Conservation (phyloP, 176 grass and related monocot species). For the Ensete ventricosum region DNA sequence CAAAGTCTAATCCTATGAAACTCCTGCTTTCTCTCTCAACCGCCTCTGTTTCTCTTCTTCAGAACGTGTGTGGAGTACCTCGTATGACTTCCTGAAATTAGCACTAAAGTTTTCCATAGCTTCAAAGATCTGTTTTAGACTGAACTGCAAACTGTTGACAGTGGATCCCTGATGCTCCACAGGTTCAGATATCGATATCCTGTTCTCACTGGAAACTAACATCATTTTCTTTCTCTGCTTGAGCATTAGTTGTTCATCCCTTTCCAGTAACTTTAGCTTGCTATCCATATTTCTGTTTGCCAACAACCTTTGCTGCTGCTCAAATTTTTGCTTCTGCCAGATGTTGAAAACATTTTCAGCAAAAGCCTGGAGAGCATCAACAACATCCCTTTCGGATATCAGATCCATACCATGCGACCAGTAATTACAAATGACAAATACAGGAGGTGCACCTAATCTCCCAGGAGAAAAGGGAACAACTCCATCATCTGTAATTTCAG, state of each 20-base stretch:
- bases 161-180: slow-evolving; percentile 27
- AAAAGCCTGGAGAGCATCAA: slow-evolving; percentile 56
- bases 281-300: slow-evolving; percentile 67
- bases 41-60: slow-evolving; percentile 75
- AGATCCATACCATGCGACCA: slow-evolving; percentile 53
- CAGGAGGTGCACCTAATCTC: slow-evolving; percentile 65
- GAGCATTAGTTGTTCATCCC: slow-evolving; percentile 61
- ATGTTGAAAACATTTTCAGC: slow-evolving; percentile 42
- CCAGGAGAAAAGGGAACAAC: slow-evolving; percentile 81
- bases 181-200: slow-evolving; percentile 41
- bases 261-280: slow-evolving; percentile 60
- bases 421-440: slow-evolving; percentile 80
- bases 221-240: slow-evolving; percentile 77
- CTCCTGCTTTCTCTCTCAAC: slow-evolving; percentile 14
- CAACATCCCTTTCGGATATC: slow-evolving; percentile 59
- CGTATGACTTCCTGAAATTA: slow-evolving; percentile 44
- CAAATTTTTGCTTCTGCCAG: slow-evolving; percentile 56
- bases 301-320: slow-evolving; percentile 69
- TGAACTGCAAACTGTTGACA: slow-evolving; percentile 43
- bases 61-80: slow-evolving; percentile 33
- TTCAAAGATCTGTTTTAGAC: slow-evolving; percentile 67
- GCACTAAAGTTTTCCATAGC: slow-evolving; percentile 65
- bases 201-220: slow-evolving; percentile 34
- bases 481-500: slow-evolving; percentile 85
- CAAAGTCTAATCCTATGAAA: slow-evolving; percentile 8